Conservation (phyloP, 495 filamentous ascomycete species). For the Penicillium longicatenatum region DNA sequence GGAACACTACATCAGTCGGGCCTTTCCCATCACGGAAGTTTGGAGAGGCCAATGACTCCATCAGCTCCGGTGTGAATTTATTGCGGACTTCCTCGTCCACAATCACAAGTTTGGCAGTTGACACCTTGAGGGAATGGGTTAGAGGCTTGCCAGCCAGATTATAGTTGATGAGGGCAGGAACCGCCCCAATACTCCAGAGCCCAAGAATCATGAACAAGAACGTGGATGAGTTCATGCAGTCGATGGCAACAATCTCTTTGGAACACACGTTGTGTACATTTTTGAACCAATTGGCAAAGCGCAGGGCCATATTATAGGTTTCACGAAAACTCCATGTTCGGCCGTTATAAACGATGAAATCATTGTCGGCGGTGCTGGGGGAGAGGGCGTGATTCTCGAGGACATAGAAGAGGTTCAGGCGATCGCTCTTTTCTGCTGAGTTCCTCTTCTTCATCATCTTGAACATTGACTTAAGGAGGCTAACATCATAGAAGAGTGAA, state of each 20-base stretch:
- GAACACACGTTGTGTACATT: constrained; percentile 66
- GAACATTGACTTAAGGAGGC: constrained; percentile 52
- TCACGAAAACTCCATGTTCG: constrained; percentile 79
- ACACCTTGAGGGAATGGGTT: constrained; percentile 74
- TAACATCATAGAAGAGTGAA: constrained; percentile 65
- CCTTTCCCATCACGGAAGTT: constrained; percentile 49
- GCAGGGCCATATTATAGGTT: constrained; percentile 71
- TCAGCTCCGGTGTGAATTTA: constrained; percentile 49
- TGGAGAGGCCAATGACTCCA: constrained; percentile 43
- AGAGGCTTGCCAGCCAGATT: constrained; percentile 78
- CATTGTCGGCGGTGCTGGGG: constrained; percentile 53
- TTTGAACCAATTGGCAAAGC: constrained; percentile 83
- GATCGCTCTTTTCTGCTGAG: constrained; percentile 55
- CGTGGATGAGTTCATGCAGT: constrained; percentile 82
- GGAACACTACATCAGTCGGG: constrained; percentile 61
- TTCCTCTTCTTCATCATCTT: constrained; percentile 42
- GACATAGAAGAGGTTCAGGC: constrained; percentile 75
- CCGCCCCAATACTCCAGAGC: constrained; percentile 85
- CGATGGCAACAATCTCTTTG: constrained; percentile 82
- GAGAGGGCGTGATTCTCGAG: constrained; percentile 70
- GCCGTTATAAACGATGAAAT: constrained; percentile 76
- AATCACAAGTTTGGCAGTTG: constrained; percentile 68
- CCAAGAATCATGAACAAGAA: constrained; percentile 85
- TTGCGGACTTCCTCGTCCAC: constrained; percentile 70
- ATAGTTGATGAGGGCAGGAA: constrained; percentile 94